Base-by-base conservation (phyloP, 225 moss, liverwort and hornwort species). In the Straminergon stramineum region DNA sequence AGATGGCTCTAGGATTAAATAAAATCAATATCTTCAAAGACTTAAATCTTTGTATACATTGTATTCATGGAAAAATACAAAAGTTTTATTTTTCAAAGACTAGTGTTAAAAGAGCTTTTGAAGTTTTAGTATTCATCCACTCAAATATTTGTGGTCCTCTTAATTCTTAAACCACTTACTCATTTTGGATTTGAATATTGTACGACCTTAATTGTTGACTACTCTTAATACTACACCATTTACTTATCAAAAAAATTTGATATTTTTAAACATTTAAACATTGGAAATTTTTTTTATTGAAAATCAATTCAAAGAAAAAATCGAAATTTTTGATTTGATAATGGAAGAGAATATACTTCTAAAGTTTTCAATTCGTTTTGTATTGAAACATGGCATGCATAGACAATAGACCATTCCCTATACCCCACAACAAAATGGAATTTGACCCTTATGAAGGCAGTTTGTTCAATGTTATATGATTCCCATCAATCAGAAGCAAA, bases 321-420 rank as follows among this genome's bases (percentile, higher is more conserved):
- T 35, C 2, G 6, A 15, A 84, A n/a, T n/a, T 2, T 6, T 55
- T 2, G 1, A 13, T 76, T 2, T 1, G 4, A 65, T 7, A 76
- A 71, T 19, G 18, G 34, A 8, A n/a, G n/a, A n/a, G n/a, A n/a
- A n/a, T n/a, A n/a, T n/a, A n/a, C n/a, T n/a, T n/a, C n/a, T n/a
- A n/a, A n/a, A n/a, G 10, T 20, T 90, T 90, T 73, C 10, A 21
- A 63, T 10, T 86, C 2, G 0, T 73, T 52, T 43, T 86, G 11
- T 86, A 52, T 65, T 90, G 64, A 86, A 86, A 11, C 13, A 81
- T 56, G 9, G 35, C 6, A 80, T 74, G 12, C 27, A 81, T 55
- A 7, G 7, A 41, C 55, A 81, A 86, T 74, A 53, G 0, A 81
- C 14, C 2, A 1, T 20, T 0, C 3, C 32, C 3, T 62, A 81